These are phyloP conservation scores for Tetracentron sinense DNA, from an alignment of 164 flowering plant genomes.

Conservation along the genomic window DNA sequence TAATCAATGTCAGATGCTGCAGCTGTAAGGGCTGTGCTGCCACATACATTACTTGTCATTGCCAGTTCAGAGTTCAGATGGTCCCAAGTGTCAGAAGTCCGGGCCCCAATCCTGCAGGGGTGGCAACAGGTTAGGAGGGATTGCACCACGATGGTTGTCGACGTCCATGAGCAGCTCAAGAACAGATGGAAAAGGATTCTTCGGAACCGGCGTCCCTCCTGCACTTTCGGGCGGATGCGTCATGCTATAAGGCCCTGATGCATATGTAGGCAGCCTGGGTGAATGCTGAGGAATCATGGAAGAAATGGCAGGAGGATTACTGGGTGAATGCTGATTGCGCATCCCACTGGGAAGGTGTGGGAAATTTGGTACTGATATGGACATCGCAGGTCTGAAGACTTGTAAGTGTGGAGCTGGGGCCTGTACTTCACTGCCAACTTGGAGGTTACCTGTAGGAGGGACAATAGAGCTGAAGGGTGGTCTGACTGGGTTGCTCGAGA, in stretches of 20 bases:
- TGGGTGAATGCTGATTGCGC: slow-evolving; percentile 19
- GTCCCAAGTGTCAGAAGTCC: slow-evolving; percentile 3
- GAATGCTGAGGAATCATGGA: slow-evolving; percentile 18
- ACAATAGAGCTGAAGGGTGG: slow-evolving; percentile 17
- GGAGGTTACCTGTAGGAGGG: slow-evolving; percentile 27
- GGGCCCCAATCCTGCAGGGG: slow-evolving; percentile 8
- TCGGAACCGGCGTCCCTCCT: slow-evolving; percentile 10
- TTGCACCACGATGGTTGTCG: slow-evolving; percentile 15
- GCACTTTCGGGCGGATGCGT: slow-evolving; percentile 10
- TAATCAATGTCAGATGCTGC: slow-evolving; percentile 33
- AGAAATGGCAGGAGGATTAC: slow-evolving; percentile 10
- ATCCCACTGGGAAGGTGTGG: slow-evolving; percentile 14
- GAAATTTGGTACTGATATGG: slow-evolving; percentile 14
- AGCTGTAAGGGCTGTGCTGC: slow-evolving; percentile 5
- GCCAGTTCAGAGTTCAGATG: slow-evolving; percentile 12
- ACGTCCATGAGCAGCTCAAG: slow-evolving; percentile 24
- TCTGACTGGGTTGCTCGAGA: slow-evolving; percentile 18
- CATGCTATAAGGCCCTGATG: slow-evolving; percentile 12
- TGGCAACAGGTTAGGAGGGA: slow-evolving; percentile 13
- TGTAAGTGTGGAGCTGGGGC: slow-evolving; percentile 60
- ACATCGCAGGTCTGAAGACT: slow-evolving; percentile 30
- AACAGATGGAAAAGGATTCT: slow-evolving; percentile 12
- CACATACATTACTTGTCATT: background rate
- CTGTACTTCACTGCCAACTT: slow-evolving; percentile 32
- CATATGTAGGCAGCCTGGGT: slow-evolving; percentile 6